Conservation (phyloP, 2,329 filamentous ascomycete genomes). For the Drechslera avenae region DNA sequence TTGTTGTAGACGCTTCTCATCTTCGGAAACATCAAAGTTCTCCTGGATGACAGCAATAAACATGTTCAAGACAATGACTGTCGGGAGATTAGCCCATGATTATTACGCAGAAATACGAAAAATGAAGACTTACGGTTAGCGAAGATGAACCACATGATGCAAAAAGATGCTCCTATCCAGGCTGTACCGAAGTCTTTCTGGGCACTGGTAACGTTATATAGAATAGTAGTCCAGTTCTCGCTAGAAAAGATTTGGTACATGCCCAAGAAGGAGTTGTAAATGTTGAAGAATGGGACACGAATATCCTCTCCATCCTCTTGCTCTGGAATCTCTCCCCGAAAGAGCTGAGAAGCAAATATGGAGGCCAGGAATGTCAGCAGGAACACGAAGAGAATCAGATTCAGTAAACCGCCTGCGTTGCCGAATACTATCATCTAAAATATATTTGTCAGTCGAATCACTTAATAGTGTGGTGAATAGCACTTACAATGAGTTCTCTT, state of each 20-base stretch:
- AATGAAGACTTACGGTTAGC: constrained; percentile 65
- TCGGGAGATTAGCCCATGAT: constrained; percentile 13
- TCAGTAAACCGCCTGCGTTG: constrained; percentile 88
- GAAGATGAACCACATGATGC: constrained; percentile 95
- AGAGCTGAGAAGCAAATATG: constrained; percentile 91
- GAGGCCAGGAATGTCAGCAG: constrained; percentile 91
- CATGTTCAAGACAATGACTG: constrained; percentile 93
- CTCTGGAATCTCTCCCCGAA: constrained; percentile 80
- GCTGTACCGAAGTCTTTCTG: constrained; percentile 71
- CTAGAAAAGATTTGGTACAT: constrained; percentile 98
- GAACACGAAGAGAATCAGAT: constrained; percentile 95
- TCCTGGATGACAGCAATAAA: constrained; percentile 99
- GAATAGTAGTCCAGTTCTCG: constrained; percentile 89
- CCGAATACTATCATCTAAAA: constrained; percentile 74
- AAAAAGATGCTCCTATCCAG: constrained; percentile 90
- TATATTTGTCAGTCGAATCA: constrained; percentile 21
- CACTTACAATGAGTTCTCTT: constrained; percentile 73
- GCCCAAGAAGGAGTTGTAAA: constrained; percentile 94
- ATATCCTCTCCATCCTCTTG: constrained; percentile 67
- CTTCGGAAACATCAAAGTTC: constrained; percentile 97
- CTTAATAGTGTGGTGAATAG: neutral
- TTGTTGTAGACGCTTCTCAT: constrained; percentile 95
- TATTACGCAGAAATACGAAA: neutral
- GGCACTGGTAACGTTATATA: constrained; percentile 80
- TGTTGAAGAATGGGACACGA: constrained; percentile 79